Base-by-base conservation (phyloP, 495 filamentous ascomycete genomes). In the Poronia punctata region DNA sequence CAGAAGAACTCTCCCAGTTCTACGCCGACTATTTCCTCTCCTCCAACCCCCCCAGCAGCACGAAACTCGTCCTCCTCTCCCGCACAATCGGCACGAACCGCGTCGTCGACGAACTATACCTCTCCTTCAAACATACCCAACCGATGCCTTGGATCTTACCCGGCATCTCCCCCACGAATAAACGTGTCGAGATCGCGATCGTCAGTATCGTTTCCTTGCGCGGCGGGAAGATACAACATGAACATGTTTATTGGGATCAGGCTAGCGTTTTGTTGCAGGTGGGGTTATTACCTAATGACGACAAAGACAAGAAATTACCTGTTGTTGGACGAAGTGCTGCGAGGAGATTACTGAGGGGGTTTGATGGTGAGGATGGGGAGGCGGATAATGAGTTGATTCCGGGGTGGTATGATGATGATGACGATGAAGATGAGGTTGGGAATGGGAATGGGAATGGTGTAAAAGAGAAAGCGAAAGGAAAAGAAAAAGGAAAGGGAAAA, bases 161-260 rank as follows among this genome's bases (percentile, higher is more conserved):
- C 0, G 81, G 75, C 0, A 68, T 88, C 0, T 71, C 78, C 5
- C 66, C 83, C 3, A 88, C 83, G 18, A 48, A 56, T 32, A 57
- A 56, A 16, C 35, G 42, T 18, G 54, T 62, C 38, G 56, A 60
- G 38, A 15, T 62, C 11, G 27, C 53, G 15, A 27, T 58, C 17
- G 50, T 62, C 7, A 62, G 54, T 39, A 54, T 62, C 31, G 78
- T 84, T 3, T 70, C 72, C 23, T 48, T 86, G 38, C 65, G 80
- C 3, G 81, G 67, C 0, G 80, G 78, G 0, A 76, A 70, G 40
- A 57, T 86, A 5, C 82, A 75, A 46, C 74, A 76, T 17, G 83
- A 87, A 52, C 78, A 85, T 45, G 67, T 83, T 7, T 86, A 87
- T 53, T 88, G 84, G 83, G 84, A 88, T 48, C 83, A 88, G 52